These are phyloP conservation scores for Phytophthora cajani DNA, from an alignment of 352 stramenopile genomes.

Conservation along the genomic window DNA sequence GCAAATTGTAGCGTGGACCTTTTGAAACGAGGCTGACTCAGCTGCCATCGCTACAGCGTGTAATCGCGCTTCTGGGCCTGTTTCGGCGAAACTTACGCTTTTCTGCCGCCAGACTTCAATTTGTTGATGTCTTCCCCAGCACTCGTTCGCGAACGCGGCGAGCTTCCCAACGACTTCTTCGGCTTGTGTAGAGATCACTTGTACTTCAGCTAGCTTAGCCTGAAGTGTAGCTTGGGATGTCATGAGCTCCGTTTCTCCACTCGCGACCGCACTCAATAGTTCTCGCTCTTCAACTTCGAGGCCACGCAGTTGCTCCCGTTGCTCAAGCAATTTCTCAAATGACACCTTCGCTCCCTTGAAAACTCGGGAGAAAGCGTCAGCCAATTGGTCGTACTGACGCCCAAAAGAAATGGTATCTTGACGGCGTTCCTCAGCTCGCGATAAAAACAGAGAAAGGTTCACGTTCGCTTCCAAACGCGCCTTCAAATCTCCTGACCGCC, in stretches of 20 bases:
- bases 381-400: slow-evolving; percentile 37
- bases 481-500: slow-evolving; percentile 56
- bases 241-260: slow-evolving; percentile 17
- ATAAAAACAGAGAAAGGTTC: slow-evolving; percentile 87
- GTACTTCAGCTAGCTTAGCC: slow-evolving; percentile 10
- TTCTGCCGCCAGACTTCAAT: slow-evolving; percentile 50
- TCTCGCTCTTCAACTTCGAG: slow-evolving; percentile 39
- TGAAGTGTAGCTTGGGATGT: slow-evolving; percentile 12
- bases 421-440: slow-evolving; percentile 74
- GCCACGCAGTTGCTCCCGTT: slow-evolving; percentile 24
- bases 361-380: slow-evolving; percentile 24
- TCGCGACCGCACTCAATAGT: slow-evolving; percentile 20
- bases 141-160: slow-evolving; percentile 51
- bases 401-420: slow-evolving; percentile 67
- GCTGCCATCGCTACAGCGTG: slow-evolving; percentile 14
- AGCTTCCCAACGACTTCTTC: slow-evolving; percentile 31
- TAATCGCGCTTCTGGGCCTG: slow-evolving; percentile 14
- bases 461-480: slow-evolving; percentile 84
- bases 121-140: slow-evolving; percentile 55
- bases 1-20: slow-evolving; percentile 20
- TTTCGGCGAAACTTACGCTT: slow-evolving; percentile 31
- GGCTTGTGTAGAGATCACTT: slow-evolving; percentile 5
- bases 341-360: slow-evolving; percentile 28
- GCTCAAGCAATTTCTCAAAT: slow-evolving; percentile 26
- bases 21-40: slow-evolving; percentile 37